Evolutionary conservation across 768 basidiomycete species (phyloP).

Genomic region (Mycena galopus): DNA sequence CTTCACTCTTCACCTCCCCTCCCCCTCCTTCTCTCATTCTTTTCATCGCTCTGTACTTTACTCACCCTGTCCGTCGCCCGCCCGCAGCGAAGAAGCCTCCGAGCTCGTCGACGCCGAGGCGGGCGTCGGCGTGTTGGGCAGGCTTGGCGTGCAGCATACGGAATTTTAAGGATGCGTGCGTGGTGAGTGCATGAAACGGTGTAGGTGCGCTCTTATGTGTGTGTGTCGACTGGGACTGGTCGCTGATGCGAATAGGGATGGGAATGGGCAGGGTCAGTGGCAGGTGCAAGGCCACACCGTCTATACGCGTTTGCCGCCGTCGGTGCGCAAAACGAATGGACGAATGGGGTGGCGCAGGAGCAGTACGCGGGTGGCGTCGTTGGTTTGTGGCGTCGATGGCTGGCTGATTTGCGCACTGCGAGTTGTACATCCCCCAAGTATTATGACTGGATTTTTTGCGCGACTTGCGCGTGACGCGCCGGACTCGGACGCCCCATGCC

Average conservation of each 20-base stretch:
- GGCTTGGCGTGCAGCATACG: slow-evolving; percentile 78
- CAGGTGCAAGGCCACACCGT: too few relatives aligned
- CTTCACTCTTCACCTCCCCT: too few relatives aligned
- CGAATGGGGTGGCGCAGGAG: too few relatives aligned
- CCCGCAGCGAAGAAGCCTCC: slow-evolving; percentile 71
- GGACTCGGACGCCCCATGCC: too few relatives aligned
- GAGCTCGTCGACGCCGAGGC: slow-evolving; percentile 64
- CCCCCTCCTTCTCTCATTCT: too few relatives aligned
- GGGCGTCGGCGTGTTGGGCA: slow-evolving; percentile 55
- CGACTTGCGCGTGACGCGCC: neutral
- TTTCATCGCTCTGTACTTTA: too few relatives aligned
- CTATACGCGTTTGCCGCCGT: too few relatives aligned
- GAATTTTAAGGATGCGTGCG: slow-evolving; percentile 83
- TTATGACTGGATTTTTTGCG: too few relatives aligned
- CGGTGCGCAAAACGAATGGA: too few relatives aligned
- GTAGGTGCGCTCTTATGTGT: neutral
- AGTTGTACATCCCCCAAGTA: too few relatives aligned
- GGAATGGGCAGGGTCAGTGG: neutral
- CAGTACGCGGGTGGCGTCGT: neutral
- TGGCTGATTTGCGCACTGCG: neutral
- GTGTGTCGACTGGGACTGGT: too few relatives aligned
- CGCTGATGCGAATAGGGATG: neutral
- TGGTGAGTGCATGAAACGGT: slow-evolving; percentile 40
- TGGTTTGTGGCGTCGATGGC: neutral
- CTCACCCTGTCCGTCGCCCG: too few relatives aligned